phyloP scores from a whole-genome alignment of 228 moss, liverwort and hornwort genomes.

The Sphagnum magellanicum region DNA sequence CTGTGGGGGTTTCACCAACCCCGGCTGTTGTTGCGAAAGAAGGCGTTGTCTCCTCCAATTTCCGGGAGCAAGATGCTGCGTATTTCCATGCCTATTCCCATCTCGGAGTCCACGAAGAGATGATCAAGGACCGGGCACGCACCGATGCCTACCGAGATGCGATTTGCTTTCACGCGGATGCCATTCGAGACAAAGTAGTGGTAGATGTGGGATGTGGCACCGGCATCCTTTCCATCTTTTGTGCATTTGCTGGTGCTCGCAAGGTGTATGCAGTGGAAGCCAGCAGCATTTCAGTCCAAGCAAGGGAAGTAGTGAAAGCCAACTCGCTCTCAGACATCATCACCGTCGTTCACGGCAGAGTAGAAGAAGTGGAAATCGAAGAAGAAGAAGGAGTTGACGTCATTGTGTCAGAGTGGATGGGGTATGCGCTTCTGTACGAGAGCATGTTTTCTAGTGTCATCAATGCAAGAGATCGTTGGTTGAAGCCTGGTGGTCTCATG shows the following conservation, averaged over 20 bases:
- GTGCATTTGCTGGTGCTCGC: conserved; percentile 88
- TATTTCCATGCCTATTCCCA: conserved; percentile 97
- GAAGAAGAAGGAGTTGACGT: conserved; percentile 65
- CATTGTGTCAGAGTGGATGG: conserved; percentile 99
- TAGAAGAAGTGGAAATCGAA: conserved; percentile 72
- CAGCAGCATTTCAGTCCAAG: conserved; percentile 84
- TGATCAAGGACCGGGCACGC: conserved; percentile 96
- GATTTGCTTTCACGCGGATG: conserved; percentile 62
- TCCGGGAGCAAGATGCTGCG: conserved; percentile 83
- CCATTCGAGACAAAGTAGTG: conserved; percentile 88
- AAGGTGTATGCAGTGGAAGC: conserved; percentile 96
- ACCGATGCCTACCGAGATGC: conserved; percentile 92
- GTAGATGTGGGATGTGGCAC: conserved; percentile 97
- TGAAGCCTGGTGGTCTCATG: conserved; percentile 84
- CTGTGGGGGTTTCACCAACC: not conserved
- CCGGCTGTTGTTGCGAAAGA: conserved; percentile 19
- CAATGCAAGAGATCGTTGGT: conserved; percentile 95
- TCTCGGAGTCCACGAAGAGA: conserved; percentile 97
- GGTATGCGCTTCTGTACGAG: conserved; percentile 97
- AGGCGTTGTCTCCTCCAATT: conserved; percentile 26
- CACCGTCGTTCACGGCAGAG: conserved; percentile 78
- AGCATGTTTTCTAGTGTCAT: conserved; percentile 97
- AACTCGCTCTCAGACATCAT: conserved; percentile 69
- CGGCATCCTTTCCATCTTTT: conserved; percentile 92
- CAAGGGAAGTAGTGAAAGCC: conserved; percentile 87